Conservation (phyloP, 805 yeast species). For the Zygoascus bituminiphila region DNA sequence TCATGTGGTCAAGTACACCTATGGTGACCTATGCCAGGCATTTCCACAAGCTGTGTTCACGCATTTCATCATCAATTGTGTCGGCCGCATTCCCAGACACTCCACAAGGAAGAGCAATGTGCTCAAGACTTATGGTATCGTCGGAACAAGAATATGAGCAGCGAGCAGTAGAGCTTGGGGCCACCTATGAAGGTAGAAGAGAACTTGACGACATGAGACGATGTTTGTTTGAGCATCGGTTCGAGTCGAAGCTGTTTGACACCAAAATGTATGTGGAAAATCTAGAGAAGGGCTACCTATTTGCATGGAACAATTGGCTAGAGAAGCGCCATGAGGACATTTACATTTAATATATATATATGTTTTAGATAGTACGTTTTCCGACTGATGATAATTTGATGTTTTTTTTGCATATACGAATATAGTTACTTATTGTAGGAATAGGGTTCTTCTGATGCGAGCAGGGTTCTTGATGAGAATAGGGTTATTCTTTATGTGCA, state of each 20-base stretch:
- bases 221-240: constrained; percentile 19
- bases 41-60: constrained; percentile 25
- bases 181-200: constrained; percentile 7
- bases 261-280: constrained; percentile 23
- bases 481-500: no score
- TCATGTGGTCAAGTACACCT: constrained; percentile 29
- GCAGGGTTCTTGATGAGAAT: no score
- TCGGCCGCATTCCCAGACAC: constrained; percentile 16
- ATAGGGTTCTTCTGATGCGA: no score
- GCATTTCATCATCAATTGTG: constrained; percentile 26
- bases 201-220: constrained; percentile 18
- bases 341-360: constrained; percentile 2
- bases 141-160: constrained; percentile 23
- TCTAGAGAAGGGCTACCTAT: constrained; percentile 21
- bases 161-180: constrained; percentile 19
- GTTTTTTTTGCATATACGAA: no score
- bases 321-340: constrained; percentile 15
- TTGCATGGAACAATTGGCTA: constrained; percentile 27
- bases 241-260: constrained; percentile 17
- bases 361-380: no score
- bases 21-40: constrained; percentile 26
- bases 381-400: background rate
- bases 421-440: no score
- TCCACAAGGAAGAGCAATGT: constrained; percentile 7
- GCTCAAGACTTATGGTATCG: constrained; percentile 16